A percentile compares a stretch with the other conserved stretches of the same genome.
Conservation (phyloP, 805 yeast genomes). For the Hanseniaspora lachancei region DNA sequence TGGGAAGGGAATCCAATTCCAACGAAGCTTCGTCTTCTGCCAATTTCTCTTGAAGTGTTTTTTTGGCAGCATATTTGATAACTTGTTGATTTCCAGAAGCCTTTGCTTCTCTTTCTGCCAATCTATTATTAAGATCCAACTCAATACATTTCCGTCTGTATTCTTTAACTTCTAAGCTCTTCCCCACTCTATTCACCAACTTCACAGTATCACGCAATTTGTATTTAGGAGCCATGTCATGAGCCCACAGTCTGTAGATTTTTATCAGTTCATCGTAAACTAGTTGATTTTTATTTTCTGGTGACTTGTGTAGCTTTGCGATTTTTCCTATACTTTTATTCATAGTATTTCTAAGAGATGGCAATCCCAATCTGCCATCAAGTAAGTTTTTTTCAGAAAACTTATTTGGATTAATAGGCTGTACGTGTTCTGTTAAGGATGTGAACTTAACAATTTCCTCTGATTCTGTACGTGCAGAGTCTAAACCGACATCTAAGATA, state of each 20-base stretch:
- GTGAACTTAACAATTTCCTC: neutral
- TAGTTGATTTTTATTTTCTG: neutral
- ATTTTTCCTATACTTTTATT: conserved; percentile 24
- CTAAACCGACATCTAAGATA: conserved; percentile 3
- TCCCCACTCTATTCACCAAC: conserved; percentile 39
- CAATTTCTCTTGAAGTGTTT: neutral
- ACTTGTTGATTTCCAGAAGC: neutral
- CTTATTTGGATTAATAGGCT: neutral
- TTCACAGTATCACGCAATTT: conserved; percentile 56
- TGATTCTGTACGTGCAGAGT: neutral
- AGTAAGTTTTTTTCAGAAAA: conserved; percentile 14
- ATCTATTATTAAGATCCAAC: conserved; percentile 23
- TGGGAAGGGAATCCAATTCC: neutral
- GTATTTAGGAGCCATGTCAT: conserved; percentile 64
- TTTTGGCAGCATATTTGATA: neutral
- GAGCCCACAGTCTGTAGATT: conserved; percentile 65
- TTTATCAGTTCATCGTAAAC: conserved; percentile 29
- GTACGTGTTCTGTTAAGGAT: neutral
- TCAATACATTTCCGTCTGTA: conserved; percentile 31
- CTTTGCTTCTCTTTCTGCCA: neutral
- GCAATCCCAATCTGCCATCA: conserved; percentile 20
- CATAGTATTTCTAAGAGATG: conserved; percentile 37
- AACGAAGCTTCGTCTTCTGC: conserved; percentile 2
- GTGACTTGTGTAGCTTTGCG: neutral
- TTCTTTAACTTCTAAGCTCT: conserved; percentile 30